phyloP scores from a whole-genome alignment of 139 green algal species.

The Tetradesmus lagerheimii region DNA sequence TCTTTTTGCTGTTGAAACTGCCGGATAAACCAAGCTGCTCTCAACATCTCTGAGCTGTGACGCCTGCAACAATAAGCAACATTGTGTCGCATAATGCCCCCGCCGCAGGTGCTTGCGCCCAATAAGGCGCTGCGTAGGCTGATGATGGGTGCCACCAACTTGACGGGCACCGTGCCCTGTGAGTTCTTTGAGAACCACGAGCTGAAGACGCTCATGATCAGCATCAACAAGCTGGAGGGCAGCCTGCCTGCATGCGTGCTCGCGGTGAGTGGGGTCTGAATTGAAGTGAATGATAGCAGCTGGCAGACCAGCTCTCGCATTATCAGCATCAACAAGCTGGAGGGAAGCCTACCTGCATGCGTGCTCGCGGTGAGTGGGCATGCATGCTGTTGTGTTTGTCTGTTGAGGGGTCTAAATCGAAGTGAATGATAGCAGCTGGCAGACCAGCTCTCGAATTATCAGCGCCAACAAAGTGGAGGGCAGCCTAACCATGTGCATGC shows the following conservation, averaged over 20 bases:
- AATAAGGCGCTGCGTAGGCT: not conserved
- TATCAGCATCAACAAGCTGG: no score
- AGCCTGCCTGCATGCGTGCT: not conserved
- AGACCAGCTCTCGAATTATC: no score
- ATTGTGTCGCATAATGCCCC: not conserved
- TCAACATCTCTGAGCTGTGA: no score
- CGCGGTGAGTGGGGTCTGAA: not conserved
- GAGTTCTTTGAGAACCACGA: constrained; percentile 23
- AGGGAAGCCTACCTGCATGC: no score
- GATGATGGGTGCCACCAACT: constrained; percentile 38
- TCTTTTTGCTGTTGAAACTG: no score
- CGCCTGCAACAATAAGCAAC: no score
- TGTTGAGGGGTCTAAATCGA: no score
- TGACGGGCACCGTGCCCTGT: constrained; percentile 36
- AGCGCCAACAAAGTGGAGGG: no score
- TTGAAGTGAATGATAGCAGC: no score
- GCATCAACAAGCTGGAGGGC: constrained; percentile 12
- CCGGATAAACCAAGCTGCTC: no score
- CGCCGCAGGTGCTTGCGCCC: constrained; percentile 9
- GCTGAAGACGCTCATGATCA: constrained; percentile 28
- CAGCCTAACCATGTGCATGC: no score
- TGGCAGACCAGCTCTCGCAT: no score
- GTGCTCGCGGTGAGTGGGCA: not conserved
- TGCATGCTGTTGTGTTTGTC: not conserved
- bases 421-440: not conserved